These are phyloP conservation scores for Spongiforma sp. DNA, from an alignment of 1,284 basidiomycete species.

Conservation along the genomic window DNA sequence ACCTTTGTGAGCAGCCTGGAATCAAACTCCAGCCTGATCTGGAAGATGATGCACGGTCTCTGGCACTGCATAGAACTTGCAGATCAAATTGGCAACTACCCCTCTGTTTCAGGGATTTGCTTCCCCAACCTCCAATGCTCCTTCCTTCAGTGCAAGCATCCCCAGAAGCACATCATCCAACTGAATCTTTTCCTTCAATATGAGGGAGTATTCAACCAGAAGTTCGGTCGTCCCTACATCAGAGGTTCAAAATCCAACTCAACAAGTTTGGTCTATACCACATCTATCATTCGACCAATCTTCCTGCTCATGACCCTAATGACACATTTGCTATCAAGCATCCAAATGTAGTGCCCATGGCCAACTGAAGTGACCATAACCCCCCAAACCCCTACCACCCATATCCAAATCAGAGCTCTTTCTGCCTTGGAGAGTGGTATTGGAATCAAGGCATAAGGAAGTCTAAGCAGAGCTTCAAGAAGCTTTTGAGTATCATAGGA, in stretches of 20 bases:
- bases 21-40: neutral
- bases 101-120: neutral
- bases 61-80: neutral
- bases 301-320: neutral
- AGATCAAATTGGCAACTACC: neutral
- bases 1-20: neutral
- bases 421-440: neutral
- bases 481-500: neutral
- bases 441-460: neutral
- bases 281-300: neutral
- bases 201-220: neutral
- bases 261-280: neutral
- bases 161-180: neutral
- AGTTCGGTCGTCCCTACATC: neutral
- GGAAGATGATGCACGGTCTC: neutral
- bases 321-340: neutral
- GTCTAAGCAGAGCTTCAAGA: neutral
- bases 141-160: neutral
- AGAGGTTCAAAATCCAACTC: neutral
- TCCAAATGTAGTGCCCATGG: neutral
- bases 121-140: neutral
- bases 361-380: neutral
- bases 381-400: neutral
- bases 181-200: neutral
- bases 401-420: neutral